These are phyloP conservation scores for Cryptococcus sp. DNA, from an alignment of 1,284 basidiomycete species.

Conservation along the genomic window DNA sequence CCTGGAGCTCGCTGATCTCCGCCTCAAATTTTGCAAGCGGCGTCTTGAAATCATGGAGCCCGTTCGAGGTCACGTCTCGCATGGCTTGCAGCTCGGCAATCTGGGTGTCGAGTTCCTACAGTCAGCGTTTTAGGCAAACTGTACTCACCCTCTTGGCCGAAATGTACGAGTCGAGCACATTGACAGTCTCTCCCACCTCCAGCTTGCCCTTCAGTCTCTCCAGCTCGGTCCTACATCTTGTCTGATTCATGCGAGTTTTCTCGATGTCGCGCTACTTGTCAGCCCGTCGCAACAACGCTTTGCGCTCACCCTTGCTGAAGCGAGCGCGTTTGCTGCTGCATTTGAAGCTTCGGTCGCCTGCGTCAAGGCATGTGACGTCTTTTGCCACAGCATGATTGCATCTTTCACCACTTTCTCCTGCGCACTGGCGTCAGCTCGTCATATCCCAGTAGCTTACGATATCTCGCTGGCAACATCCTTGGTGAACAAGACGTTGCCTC, in stretches of 20 bases:
- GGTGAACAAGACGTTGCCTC: slow-evolving; percentile 1
- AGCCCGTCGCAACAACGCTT: no score
- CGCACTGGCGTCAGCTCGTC: no score
- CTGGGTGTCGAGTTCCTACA: no score
- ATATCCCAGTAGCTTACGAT: no score
- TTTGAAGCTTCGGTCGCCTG: not conserved
- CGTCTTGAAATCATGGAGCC: not conserved
- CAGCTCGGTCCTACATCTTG: no score
- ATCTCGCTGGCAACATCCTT: slow-evolving; percentile 1
- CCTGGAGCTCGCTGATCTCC: not conserved
- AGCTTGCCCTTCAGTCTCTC: no score
- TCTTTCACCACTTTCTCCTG: not conserved
- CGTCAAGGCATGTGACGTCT: not conserved
- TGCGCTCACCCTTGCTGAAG: not conserved
- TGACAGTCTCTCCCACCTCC: no score
- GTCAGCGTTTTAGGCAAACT: no score
- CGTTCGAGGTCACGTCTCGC: no score
- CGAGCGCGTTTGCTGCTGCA: not conserved
- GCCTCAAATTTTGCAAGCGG: not conserved
- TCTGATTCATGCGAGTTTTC: not conserved
- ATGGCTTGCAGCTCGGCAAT: no score
- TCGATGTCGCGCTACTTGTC: not conserved
- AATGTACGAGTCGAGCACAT: no score
- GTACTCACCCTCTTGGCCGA: no score
- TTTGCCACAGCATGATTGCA: not conserved